Evolutionary conservation across 2,329 filamentous ascomycete species (phyloP).

Genomic region (Sporothrix schenckii): DNA sequence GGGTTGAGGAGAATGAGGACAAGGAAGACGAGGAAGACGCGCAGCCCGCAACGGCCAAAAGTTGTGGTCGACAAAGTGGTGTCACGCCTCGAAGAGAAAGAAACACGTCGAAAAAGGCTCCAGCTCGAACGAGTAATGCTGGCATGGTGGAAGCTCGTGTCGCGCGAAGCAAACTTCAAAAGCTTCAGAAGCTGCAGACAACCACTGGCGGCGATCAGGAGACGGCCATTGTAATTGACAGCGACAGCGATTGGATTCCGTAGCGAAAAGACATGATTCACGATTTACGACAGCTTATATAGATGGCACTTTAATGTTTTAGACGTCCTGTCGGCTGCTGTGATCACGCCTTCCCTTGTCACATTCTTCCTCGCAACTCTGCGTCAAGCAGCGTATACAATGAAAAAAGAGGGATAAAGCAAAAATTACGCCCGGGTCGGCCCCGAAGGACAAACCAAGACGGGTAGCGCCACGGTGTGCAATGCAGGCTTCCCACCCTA

Average conservation of each 20-base stretch:
- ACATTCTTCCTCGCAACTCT: slow-evolving; percentile 33
- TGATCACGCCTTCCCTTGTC: too few species aligned
- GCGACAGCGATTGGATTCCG: slow-evolving; percentile 25
- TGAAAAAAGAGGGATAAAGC: slow-evolving; percentile 36
- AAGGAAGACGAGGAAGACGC: neutral
- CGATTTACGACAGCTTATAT: too few species aligned
- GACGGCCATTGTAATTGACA: slow-evolving; percentile 27
- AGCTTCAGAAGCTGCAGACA: neutral
- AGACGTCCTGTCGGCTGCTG: too few species aligned
- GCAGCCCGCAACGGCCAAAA: neutral
- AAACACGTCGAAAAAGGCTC: too few species aligned
- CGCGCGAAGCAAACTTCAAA: neutral
- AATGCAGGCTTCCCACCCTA: slow-evolving; percentile 40
- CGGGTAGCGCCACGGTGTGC: slow-evolving; percentile 38
- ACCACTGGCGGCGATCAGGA: neutral
- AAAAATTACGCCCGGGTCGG: slow-evolving; percentile 39
- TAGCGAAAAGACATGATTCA: neutral
- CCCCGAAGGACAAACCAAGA: slow-evolving; percentile 39
- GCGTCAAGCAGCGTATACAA: slow-evolving; percentile 34
- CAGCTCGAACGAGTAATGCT: neutral
- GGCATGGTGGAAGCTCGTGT: neutral
- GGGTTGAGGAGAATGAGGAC: neutral
- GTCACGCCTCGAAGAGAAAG: neutral
- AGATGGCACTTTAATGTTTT: too few species aligned
- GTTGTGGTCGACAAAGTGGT: neutral